phyloP scores from a whole-genome alignment of 345 rosid species.

The Salix viminalis region DNA sequence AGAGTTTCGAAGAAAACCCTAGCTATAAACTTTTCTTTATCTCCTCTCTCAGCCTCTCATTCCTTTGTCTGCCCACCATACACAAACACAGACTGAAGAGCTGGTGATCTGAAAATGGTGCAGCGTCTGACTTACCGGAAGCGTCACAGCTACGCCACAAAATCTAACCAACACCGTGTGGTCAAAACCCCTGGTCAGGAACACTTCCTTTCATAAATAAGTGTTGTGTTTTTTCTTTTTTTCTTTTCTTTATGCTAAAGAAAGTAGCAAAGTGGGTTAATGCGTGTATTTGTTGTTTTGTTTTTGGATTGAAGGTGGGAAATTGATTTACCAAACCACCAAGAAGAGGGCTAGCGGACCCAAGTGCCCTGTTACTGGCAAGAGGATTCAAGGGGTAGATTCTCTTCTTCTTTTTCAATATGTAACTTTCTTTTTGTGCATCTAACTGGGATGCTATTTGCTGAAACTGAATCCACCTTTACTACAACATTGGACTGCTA shows the following conservation, averaged over 20 bases:
- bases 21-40: neutral
- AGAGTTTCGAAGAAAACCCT: neutral
- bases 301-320: conserved; percentile 17
- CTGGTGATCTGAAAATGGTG: conserved; percentile 46
- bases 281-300: neutral
- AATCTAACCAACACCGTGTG: conserved; percentile 82
- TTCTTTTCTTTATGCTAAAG: neutral
- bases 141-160: conserved; percentile 94
- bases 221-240: neutral
- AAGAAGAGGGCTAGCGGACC: conserved; percentile 36
- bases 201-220: neutral
- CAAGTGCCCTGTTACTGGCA: conserved; percentile 33
- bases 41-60: neutral
- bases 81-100: neutral
- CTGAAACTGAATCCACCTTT: neutral
- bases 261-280: neutral
- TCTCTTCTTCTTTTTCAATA: too few relatives aligned
- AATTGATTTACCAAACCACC: conserved; percentile 29
- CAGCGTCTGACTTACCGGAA: conserved; percentile 83
- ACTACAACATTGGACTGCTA: neutral
- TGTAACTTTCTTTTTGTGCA: neutral
- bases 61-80: neutral
- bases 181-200: conserved; percentile 83
- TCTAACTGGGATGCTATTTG: neutral
- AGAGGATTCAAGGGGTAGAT: conserved; percentile 36